These are phyloP conservation scores for Oryza glaberrima DNA, from an alignment of 176 grass and related monocot genomes.

Conservation along the genomic window DNA sequence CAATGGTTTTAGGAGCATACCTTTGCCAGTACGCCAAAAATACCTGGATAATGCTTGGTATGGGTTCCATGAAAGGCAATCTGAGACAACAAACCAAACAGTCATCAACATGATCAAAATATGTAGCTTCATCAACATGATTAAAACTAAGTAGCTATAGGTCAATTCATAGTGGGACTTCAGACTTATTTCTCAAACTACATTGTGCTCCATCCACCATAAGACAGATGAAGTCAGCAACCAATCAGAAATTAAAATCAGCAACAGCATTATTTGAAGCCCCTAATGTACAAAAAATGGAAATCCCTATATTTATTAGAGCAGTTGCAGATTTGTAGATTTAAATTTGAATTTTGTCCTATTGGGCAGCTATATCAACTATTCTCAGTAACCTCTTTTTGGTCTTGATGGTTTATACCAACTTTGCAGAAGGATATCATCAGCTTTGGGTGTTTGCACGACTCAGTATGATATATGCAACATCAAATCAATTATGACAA, in stretches of 20 bases:
- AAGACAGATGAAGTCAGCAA: conserved; percentile 13
- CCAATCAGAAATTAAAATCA: conserved; percentile 25
- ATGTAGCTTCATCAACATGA: not conserved
- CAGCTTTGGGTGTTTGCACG: not conserved
- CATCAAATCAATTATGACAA: conserved; percentile 1
- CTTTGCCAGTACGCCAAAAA: conserved; percentile 73
- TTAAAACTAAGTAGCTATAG: conserved; percentile 1
- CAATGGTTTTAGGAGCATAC: conserved; percentile 58
- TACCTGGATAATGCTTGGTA: conserved; percentile 60
- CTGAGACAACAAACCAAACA: conserved; percentile 48
- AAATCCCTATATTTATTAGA: too few relatives aligned
- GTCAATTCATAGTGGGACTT: conserved; percentile 10
- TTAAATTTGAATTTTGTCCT: not conserved
- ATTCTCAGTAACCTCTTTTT: not conserved
- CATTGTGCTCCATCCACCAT: conserved; percentile 13
- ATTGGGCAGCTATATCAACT: not conserved
- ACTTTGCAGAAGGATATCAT: not conserved
- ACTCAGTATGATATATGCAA: not conserved
- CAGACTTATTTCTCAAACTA: not conserved
- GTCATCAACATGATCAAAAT: conserved; percentile 14
- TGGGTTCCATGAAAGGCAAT: conserved; percentile 68
- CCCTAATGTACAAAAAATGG: not conserved
- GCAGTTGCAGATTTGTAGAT: not conserved
- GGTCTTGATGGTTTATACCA: not conserved
- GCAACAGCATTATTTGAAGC: conserved; percentile 20